Evolutionary conservation across 371 early-diverging fungal genomes (phyloP), one percentile per base, ranked within the genome.

Genomic region (Mortierella sp.): DNA sequence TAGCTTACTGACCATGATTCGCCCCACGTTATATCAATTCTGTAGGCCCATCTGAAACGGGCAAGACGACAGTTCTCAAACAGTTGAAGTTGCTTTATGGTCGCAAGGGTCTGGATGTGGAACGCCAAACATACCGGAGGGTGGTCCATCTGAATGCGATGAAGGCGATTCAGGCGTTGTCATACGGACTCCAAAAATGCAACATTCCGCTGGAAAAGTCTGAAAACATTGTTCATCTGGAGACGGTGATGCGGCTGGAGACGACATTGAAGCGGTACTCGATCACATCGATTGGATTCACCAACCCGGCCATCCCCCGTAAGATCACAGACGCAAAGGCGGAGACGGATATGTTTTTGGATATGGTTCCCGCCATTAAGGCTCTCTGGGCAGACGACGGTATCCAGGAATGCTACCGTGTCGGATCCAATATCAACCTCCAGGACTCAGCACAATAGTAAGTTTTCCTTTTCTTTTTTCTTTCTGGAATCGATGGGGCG

Each of bases 361-460:
- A 88, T 46, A 80, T 87, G 76, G 87, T 84, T 7, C 86, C 85
- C 4, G 83, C 88, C 7, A 87, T 90, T 65, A 83, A 88, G 74
- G 88, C 88, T 32, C 82, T 90, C 10, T 89, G 89, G 90, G 81
- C 77, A 12, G 90, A 90, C 65, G 71, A 72, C 1, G 86, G 89
- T 11, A 87, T 88, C 65, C 83, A 87, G 56, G 55, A 75, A 54
- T 79, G 77, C 21, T 88, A 68, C 41, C 55, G 80, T 49, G 77
- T 76, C n/a, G 77, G 65, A 18, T 76, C 82, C 41, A 82, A 84
- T 12, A 79, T 88, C 48, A 81, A 76, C 27, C 74, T 90, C 58
- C 90, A 89, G 56, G 90, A 90, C 75, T 89, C 90, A 24, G 88
- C 90, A 24, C 84, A 85, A 75, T 88, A 88, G 90, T 90, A 84